Conservation (phyloP, 2,329 filamentous ascomycete species). For the Periglandula ipomoeae region DNA sequence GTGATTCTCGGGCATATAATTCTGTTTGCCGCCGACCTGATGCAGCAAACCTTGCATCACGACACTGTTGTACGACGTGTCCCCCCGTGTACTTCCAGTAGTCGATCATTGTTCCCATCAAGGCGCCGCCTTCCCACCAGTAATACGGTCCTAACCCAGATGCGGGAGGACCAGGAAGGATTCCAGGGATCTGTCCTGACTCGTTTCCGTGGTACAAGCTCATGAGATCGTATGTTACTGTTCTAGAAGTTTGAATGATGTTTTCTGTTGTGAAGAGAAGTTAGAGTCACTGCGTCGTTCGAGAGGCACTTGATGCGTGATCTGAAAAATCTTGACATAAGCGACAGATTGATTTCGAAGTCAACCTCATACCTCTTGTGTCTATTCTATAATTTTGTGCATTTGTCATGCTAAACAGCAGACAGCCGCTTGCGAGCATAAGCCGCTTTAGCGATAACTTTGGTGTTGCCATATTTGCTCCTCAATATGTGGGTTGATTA, state of each 20-base stretch:
- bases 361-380: conserved; percentile 20
- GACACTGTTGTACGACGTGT: conserved; percentile 51
- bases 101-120: conserved; percentile 61
- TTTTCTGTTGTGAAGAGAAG: no score
- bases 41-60: conserved; percentile 47
- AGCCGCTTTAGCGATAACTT: conserved; percentile 1
- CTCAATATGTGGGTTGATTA: no score
- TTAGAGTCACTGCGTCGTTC: no score
- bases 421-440: conserved; percentile 1
- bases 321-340: no score
- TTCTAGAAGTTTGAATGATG: conserved; percentile 25
- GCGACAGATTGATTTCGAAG: no score
- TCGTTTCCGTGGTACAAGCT: conserved; percentile 41
- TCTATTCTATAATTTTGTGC: conserved; percentile 22
- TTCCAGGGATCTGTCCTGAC: conserved; percentile 44
- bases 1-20: conserved; percentile 54
- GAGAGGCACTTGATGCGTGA: no score
- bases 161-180: conserved; percentile 45
- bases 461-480: not conserved
- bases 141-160: conserved; percentile 47
- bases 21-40: conserved; percentile 45
- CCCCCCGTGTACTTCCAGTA: conserved; percentile 62
- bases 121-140: conserved; percentile 65
- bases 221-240: conserved; percentile 41
- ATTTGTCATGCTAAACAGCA: conserved; percentile 5